A percentile compares a stretch with the other conserved stretches of the same genome.
These are phyloP conservation scores for Teunomyces atbi DNA, from an alignment of 805 yeast species.

Conservation along the genomic window DNA sequence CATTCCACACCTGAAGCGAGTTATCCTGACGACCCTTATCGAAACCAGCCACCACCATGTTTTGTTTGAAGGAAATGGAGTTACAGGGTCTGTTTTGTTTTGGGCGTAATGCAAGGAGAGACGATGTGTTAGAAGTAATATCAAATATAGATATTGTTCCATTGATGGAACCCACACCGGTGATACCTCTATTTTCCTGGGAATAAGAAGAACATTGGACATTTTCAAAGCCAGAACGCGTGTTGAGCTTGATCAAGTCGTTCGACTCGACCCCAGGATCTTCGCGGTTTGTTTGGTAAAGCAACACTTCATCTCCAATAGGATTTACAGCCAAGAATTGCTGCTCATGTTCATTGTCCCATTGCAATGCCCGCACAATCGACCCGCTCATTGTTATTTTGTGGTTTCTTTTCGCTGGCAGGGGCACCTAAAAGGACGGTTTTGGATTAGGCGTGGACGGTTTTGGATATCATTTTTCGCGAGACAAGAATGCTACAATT, in stretches of 20 bases:
- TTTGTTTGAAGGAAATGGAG: conserved; percentile 65
- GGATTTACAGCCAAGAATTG: conserved; percentile 70
- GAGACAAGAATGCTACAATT: not conserved
- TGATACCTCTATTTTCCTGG: conserved; percentile 50
- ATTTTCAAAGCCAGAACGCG: conserved; percentile 62
- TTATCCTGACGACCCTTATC: conserved; percentile 77
- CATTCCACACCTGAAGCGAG: conserved; percentile 78
- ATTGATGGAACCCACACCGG: conserved; percentile 72
- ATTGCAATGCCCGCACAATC: conserved; percentile 54
- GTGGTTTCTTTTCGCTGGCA: not conserved
- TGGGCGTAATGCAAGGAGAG: conserved; percentile 49
- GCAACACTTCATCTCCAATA: conserved; percentile 72
- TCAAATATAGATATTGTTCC: conserved; percentile 68
- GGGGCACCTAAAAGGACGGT: not conserved
- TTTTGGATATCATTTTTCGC: not conserved
- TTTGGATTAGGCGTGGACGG: not conserved
- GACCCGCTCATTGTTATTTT: conserved; percentile 50
- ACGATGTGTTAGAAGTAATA: conserved; percentile 39
- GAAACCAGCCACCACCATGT: conserved; percentile 71
- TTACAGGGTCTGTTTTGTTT: conserved; percentile 75
- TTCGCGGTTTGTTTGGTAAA: conserved; percentile 52
- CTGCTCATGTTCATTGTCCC: conserved; percentile 60
- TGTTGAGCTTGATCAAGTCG: conserved; percentile 50
- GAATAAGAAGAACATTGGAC: conserved; percentile 70
- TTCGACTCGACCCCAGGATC: conserved; percentile 50